Conservation (phyloP, 495 filamentous ascomycete genomes). For the Parathielavia hyrcaniae region DNA sequence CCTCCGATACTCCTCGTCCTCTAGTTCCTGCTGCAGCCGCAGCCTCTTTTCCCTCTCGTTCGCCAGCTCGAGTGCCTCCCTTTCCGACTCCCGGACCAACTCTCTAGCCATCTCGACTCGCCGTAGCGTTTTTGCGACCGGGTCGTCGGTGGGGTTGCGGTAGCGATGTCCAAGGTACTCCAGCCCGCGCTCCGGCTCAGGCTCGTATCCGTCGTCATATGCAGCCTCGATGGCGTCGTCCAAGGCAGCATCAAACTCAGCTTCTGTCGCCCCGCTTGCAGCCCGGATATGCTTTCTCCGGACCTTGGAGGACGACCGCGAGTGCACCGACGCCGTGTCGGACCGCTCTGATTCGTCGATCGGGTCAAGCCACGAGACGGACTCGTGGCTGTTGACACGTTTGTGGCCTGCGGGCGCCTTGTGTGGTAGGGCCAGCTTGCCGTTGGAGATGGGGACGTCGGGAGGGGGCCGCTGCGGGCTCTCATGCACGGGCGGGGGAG, state of each 20-base stretch:
- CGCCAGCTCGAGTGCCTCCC: constrained; percentile 63
- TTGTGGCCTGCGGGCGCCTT: constrained; percentile 39
- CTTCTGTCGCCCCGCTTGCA: constrained; percentile 71
- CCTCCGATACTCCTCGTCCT: constrained; percentile 37
- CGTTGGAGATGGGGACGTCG: constrained; percentile 39
- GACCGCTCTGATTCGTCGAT: constrained; percentile 93
- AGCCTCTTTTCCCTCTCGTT: constrained; percentile 46
- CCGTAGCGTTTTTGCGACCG: constrained; percentile 55
- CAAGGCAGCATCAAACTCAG: constrained; percentile 89
- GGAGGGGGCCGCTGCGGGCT: constrained; percentile 37
- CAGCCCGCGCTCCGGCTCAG: constrained; percentile 57
- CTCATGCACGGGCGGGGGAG: constrained; percentile 30
- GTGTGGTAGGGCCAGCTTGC: constrained; percentile 24
- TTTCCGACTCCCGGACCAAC: constrained; percentile 68
- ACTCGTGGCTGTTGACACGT: constrained; percentile 60
- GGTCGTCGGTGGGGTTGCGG: constrained; percentile 40
- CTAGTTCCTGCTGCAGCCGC: constrained; percentile 32
- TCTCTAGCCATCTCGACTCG: constrained; percentile 76
- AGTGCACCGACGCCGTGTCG: constrained; percentile 72
- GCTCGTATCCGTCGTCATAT: constrained; percentile 88
- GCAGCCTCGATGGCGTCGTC: constrained; percentile 96
- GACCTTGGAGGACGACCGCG: constrained; percentile 64
- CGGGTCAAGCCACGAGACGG: constrained; percentile 90
- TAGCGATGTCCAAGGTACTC: constrained; percentile 39
- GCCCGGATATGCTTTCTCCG: constrained; percentile 59